Percentiles rank a stretch among this genome's conserved stretches.
Evolutionary conservation across 345 rosid genomes (phyloP).

Genomic region (Eucalyptus erythrocorys): DNA sequence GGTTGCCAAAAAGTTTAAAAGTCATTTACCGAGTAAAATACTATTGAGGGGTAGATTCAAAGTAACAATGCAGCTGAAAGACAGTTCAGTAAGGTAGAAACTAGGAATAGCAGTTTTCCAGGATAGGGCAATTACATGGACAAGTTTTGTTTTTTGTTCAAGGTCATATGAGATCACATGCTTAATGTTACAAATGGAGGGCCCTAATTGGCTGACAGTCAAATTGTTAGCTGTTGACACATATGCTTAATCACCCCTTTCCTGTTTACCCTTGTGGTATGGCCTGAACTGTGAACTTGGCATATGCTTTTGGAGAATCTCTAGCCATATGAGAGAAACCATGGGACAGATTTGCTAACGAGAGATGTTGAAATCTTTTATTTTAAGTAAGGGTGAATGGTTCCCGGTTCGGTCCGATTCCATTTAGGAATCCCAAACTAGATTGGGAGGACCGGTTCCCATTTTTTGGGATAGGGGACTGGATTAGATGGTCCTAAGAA

Average conservation of each 20-base stretch:
- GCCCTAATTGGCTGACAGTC: not conserved
- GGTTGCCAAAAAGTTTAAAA: not conserved
- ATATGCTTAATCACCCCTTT: not conserved
- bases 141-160: not conserved
- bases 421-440: accelerated
- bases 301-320: not conserved
- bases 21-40: not conserved
- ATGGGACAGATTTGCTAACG: not conserved
- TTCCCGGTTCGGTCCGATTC: too few species aligned
- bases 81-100: not conserved
- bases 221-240: not conserved
- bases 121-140: not conserved
- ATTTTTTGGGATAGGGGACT: too few species aligned
- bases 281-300: not conserved
- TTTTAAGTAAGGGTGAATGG: not conserved
- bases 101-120: not conserved
- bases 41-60: not conserved
- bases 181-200: not conserved
- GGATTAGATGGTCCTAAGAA: too few species aligned
- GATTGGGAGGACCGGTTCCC: too few species aligned
- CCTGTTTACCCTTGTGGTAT: not conserved
- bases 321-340: not conserved
- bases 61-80: not conserved
- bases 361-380: not conserved
- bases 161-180: not conserved